Base-by-base conservation (phyloP, 257 asterid species). In the Vinca minor region DNA sequence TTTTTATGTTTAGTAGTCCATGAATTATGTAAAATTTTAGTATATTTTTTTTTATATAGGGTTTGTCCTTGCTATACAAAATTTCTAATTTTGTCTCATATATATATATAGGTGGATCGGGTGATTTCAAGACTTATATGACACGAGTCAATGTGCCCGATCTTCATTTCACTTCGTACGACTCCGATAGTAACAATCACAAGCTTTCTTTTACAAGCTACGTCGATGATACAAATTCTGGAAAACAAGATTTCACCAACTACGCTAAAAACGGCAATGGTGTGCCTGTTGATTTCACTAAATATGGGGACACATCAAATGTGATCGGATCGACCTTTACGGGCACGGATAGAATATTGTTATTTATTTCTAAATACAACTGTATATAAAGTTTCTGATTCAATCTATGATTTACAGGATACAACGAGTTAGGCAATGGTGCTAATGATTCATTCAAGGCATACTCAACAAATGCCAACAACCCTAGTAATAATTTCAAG, bases 381-480 rank as follows among this genome's bases (percentile, higher is more conserved):
- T n/a, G n/a, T n/a, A n/a, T n/a, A n/a, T n/a, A n/a, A n/a, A n/a
- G n/a, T n/a, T n/a, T n/a, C n/a, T n/a, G n/a, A n/a, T n/a, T n/a
- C n/a, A n/a, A n/a, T n/a, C n/a, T n/a, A n/a, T n/a, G n/a, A 3
- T 90, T 90, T 17, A 25, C 82, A 1, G 85, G 93, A 3, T 90
- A 90, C 41, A 82, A 90, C 5, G 85, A 79, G 64, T 36, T 76
- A 44, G 95, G 85, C 2, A 87, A 85, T 44, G 71, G 78, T 0
- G 97, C 78, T 2, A 87, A 90, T 44, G 95, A 90, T 34, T 82
- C 97, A 1, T 90, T 90, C 77, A 90, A 82, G 77, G 77, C 76
- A 4, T 90, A 90, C 45, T 25, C 81, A 4, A 56, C 59, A 1
- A 87, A 90, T 48, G 82, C 95, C 1, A 90, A 90, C 56, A 90